Conservation (phyloP, 345 rosid genomes). For the Anacardium occidentale region DNA sequence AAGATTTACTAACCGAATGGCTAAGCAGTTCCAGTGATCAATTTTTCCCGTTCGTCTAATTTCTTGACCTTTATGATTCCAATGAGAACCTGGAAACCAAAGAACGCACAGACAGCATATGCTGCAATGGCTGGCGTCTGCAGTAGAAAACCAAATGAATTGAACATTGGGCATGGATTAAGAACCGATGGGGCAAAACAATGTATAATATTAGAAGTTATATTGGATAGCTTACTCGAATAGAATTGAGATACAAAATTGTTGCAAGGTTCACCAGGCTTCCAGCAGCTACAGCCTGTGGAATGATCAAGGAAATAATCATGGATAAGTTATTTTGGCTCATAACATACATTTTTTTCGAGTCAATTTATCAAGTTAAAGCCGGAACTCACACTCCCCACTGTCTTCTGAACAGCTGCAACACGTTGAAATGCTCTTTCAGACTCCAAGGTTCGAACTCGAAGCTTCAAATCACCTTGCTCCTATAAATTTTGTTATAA, state of each 20-base stretch:
- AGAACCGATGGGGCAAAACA: neutral
- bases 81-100: slow-evolving; percentile 71
- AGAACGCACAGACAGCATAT: slow-evolving; percentile 66
- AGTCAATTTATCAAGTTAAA: no score
- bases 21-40: slow-evolving; percentile 92
- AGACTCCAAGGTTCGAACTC: slow-evolving; percentile 87
- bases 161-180: slow-evolving; percentile 1
- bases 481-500: slow-evolving; percentile 48
- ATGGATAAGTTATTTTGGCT: neutral
- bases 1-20: slow-evolving; percentile 31
- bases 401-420: slow-evolving; percentile 86
- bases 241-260: slow-evolving; percentile 79
- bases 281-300: slow-evolving; percentile 94
- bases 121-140: slow-evolving; percentile 79
- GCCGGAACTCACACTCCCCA: slow-evolving; percentile 74
- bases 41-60: slow-evolving; percentile 75
- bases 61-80: slow-evolving; percentile 81
- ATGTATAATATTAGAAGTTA: neutral
- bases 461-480: slow-evolving; percentile 97
- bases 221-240: slow-evolving; percentile 54
- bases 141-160: slow-evolving; percentile 18
- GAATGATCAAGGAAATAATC: slow-evolving; percentile 24
- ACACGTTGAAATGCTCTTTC: slow-evolving; percentile 97
- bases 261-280: slow-evolving; percentile 93
- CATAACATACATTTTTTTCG: neutral